Percentiles rank a stretch among this genome's conserved stretches.
These are phyloP conservation scores for Primulina tabacum DNA, from an alignment of 257 asterid genomes.

Conservation along the genomic window DNA sequence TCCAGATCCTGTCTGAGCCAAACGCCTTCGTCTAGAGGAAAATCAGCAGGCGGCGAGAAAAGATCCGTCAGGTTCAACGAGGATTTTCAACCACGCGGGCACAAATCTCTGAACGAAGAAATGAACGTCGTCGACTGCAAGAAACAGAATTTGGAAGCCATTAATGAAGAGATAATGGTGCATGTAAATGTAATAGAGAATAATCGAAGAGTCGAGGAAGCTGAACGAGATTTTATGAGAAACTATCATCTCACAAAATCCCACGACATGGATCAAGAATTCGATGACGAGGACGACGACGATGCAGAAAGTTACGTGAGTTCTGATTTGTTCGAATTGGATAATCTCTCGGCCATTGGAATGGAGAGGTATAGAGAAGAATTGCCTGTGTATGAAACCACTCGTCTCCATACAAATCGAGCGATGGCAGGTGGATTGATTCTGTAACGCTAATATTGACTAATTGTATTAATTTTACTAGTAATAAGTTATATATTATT, in stretches of 20 bases:
- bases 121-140: not conserved
- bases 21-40: constrained; percentile 68
- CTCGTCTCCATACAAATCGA: constrained; percentile 31
- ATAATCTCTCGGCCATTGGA: constrained; percentile 73
- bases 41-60: constrained; percentile 48
- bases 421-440: constrained; percentile 49
- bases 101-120: constrained; percentile 19
- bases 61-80: constrained; percentile 79
- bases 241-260: constrained; percentile 45
- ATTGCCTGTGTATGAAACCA: constrained; percentile 81
- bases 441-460: constrained; percentile 26
- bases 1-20: constrained; percentile 89
- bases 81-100: constrained; percentile 50
- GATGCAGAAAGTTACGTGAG: constrained; percentile 77
- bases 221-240: constrained; percentile 54
- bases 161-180: constrained; percentile 45
- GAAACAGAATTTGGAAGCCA: constrained; percentile 1
- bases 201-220: constrained; percentile 61
- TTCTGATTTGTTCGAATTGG: constrained; percentile 82
- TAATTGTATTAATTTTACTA: not conserved
- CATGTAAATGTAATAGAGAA: constrained; percentile 46
- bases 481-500: not conserved
- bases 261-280: constrained; percentile 22
- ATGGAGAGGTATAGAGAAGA: constrained; percentile 72
- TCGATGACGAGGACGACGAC: constrained; percentile 37